Evolutionary conservation across 2,329 filamentous ascomycete species (phyloP), one percentile per base, ranked within the genome.

Genomic region (Aspergillus sp.): DNA sequence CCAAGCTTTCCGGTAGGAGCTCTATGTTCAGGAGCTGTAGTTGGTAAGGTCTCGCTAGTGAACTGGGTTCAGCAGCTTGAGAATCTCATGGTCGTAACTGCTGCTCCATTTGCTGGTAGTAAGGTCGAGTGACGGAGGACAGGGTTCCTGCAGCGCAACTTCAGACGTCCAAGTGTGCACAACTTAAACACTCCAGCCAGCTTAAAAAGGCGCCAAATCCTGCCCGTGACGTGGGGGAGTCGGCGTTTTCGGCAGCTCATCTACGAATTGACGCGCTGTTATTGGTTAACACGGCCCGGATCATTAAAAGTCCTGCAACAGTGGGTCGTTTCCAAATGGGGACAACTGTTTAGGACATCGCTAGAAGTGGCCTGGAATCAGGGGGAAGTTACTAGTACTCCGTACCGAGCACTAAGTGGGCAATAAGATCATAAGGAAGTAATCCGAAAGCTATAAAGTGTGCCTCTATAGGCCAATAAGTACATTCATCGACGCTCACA

Each of bases 221-320:
- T 49, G 35, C 48, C 60, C 62, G 58, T 59, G 62, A 67, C 63
- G 67, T 69, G 63, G 67, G 70, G 67, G 64, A 67, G 61, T 65
- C 66, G 66, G 68, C 70, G 69, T 63, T 64, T 70, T 71, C 61
- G 65, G 63, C 58, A 66, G 62, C 59, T 41, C 52, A 56, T 61
- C 50, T 61, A 44, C 55, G 59, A 56, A 33, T 63, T 60, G 52
- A 46, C 40, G 21, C 51, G 14, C 55, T 62, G 37, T 64, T 39
- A 73, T 70, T 73, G 70, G 70, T 58, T 49, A 55, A 35, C 21
- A 44, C 58, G 59, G 58, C 31, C 50, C 60, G 64, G 60, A 63
- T 64, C 55, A 64, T 61, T 47, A 43, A 52, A 59, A 59, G 47
- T 53, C 58, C 62, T 56, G 58, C 23, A n/a, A 14, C 4, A 39